Evolutionary conservation across 345 rosid species (phyloP), one percentile per base, ranked within the genome.

Genomic region (Salix dunnii): DNA sequence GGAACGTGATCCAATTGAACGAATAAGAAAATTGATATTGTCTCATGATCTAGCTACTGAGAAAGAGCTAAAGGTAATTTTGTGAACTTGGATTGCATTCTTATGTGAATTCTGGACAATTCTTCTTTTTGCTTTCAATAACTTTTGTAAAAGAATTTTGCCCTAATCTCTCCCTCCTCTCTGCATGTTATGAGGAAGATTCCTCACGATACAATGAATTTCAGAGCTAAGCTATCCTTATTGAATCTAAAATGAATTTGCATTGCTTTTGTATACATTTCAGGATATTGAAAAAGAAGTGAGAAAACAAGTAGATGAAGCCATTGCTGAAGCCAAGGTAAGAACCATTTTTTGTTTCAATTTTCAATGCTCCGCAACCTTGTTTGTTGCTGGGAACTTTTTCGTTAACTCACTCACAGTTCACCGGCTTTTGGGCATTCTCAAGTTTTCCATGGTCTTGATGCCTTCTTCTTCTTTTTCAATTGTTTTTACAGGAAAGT

Each of bases 311-410:
- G 98, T 96, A 62, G 99, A 94, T 60, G 93, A 88, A 10, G 97
- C 99, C 77, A 92, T 96, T 84, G 97, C 97, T 53, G 86, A 92
- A 89, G 99, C 99, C 62, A 96, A 96, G 97, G 99, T 91, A 81
- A 76, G 83, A n/a, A 71, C 58, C 18, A 21, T 76, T 11, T 11
- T 18, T 9, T 49, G 8, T 46, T 36, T 33, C 31, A 42, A 42
- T 64, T 53, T 25, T 53, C 11, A 38, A 20, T 65, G 53, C 10
- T 65, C 36, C 25, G 28, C 17, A 17, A 48, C 23, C 64, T 46
- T 18, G 23, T 49, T 43, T 20, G 28, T 64, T 77, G 55, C 66
- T 35, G 49, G 53, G 30, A 60, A 68, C 43, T 18, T 70, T 40
- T 64, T 17, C 62, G 7, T 1, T 70, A 7, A 25, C 55, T 46